Evolutionary conservation across 768 basidiomycete genomes (phyloP).

Genomic region (Coprinopsis cinerea): DNA sequence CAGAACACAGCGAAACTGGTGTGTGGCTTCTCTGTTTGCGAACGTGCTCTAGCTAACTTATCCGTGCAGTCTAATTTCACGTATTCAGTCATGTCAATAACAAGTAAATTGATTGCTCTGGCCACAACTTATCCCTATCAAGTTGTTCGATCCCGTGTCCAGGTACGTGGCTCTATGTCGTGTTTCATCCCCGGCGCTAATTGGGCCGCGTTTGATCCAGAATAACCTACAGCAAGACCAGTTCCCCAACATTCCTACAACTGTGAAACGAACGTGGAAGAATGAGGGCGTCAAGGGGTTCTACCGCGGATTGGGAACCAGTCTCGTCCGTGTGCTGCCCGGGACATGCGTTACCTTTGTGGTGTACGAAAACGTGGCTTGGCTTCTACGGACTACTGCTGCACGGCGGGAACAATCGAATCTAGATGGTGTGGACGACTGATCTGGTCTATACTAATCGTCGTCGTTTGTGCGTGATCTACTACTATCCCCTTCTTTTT

Average conservation of each 20-base stretch:
- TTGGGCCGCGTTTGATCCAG: constrained; percentile 27
- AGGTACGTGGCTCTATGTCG: constrained; percentile 42
- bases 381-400: constrained; percentile 68
- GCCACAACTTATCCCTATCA: constrained; percentile 93
- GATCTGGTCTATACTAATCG: not conserved
- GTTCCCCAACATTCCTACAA: constrained; percentile 81
- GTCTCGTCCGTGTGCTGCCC: constrained; percentile 89
- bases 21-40: constrained; percentile 19
- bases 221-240: constrained; percentile 55
- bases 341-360: constrained; percentile 98
- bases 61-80: constrained; percentile 72
- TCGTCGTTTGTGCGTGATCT: not conserved
- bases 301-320: constrained; percentile 92
- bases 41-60: constrained; percentile 1
- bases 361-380: constrained; percentile 90
- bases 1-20: constrained; percentile 83
- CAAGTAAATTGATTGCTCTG: constrained; percentile 83
- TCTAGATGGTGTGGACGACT: too few species aligned
- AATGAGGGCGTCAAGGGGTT: constrained; percentile 82
- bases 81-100: constrained; percentile 89
- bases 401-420: constrained; percentile 42
- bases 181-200: not conserved
- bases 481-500: too few species aligned
- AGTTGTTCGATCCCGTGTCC: constrained; percentile 89
- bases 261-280: constrained; percentile 73